Base-by-base conservation (phyloP, 2,329 filamentous ascomycete species). In the Pestalotiopsis sp. region DNA sequence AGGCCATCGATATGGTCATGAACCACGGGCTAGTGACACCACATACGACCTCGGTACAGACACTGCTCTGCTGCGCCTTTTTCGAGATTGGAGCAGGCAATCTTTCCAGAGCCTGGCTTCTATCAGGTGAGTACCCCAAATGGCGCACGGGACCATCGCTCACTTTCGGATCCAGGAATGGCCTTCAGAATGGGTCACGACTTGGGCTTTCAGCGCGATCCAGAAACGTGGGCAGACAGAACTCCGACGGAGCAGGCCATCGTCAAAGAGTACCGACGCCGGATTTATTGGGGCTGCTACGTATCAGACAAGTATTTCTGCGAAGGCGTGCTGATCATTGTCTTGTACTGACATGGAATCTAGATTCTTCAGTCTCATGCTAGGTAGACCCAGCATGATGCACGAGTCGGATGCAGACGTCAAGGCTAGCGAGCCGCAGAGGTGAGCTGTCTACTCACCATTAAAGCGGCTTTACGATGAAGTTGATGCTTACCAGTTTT, bases 141-240 rank as follows among this genome's bases (percentile, higher is more conserved):
- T 52, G 4, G 45, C 11, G 45, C 45, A n/a, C 0, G 12, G 23
- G 45, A n/a, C 11, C 6, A 11, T 9, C 2, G 14, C 45, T 52
- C n/a, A 52, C 45, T 52, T 17, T n/a, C 1, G 17, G 45, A n/a
- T 52, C n/a, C 41, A 73, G 72, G 72, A 20, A 69, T 73, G 36
- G 72, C 72, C 2, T 71, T 72, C 23, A 58, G 71, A 25, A 73
- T 73, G 71, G 68, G 68, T 41, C 68, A 73, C 45, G 69, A 72
- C 59, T 63, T 73, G 13, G 69, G 69, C 2, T 70, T 70, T 14
- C 69, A 70, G 25, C 67, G 69, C 12, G 69, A 70, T 31, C 69
- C 67, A 13, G 64, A 63, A 0, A 59, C 58, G 39, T 70, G 67
- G 67, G 56, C 31, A 14, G 39, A 59, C 2, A 45, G 23, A 12